Base-by-base conservation (phyloP, 179 eudicot species). In the Beta macrorhiza region DNA sequence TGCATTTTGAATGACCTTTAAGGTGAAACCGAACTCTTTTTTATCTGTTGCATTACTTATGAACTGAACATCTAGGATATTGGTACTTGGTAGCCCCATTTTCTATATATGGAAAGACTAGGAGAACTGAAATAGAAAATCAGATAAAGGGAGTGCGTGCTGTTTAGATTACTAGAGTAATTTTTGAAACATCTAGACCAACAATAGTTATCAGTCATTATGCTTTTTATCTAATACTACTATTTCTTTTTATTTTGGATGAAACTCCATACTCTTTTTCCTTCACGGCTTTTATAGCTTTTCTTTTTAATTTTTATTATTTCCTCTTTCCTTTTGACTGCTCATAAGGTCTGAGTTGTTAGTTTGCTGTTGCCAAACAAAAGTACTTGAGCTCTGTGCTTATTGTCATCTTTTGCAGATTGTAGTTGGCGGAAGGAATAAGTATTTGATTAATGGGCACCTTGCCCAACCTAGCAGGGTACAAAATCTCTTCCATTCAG, bases 351-450 rank as follows among this genome's bases (percentile, higher is more conserved):
- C 37, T 56, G 53, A 57, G 16, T 37, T 15, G 57, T 57, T 3
- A 74, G 51, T 57, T 74, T 72, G 22, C n/a, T 74, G 16, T 72
- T 72, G 9, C 58, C 32, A 20, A 20, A 20, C 10, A 37, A 80
- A n/a, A 63, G 11, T 59, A 7, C 19, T 7, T 17, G 3, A 42
- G 9, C 8, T 51, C 3, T 74, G 51, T 78, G 63, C 53, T 74
- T 15, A 67, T 59, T 29, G 75, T 82, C 47, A 47, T 78, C 22
- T 82, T 37, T 57, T 84, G 87, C 91, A 96, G 99, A 94, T 96
- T 78, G 99, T 96, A 63, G 99, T 96, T 79, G 99, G 99, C 51
- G 99, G 99, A 84, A 90, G 99, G 89, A 96, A 96, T 86, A 96
- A 96, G 87, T 96, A 94, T 86, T 80, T 96, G 78, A 91, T 96